Base-by-base conservation (phyloP, 2,329 filamentous ascomycete species). In the Phyllosticta capitalensis region DNA sequence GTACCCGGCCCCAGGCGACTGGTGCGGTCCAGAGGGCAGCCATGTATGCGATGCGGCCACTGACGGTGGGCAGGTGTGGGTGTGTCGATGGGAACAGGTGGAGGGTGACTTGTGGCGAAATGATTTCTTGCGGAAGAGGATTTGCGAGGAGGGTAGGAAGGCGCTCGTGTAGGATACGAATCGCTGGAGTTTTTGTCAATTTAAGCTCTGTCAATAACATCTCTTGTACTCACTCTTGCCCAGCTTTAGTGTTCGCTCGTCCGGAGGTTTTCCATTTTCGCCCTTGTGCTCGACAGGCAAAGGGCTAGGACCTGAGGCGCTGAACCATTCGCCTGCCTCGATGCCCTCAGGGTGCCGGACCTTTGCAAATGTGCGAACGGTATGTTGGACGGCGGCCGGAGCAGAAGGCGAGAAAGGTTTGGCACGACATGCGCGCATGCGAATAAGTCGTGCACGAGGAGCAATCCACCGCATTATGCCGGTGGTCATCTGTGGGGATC, bases 21-120 rank as follows among this genome's bases (percentile, higher is more conserved):
- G 94, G 94, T 0, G 92, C 91, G 0, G 94, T 96, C 92, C 92
- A 97, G 45, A 99, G 79, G 2, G 94, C 94, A 19, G 94, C 92
- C 38, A 88, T 88, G 72, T 99, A 99, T 54, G 90, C 88, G 38
- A 96, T 88, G 53, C 89, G 85, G 56, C 94, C 94, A 26, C 89
- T 90, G 49, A 97, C 94, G n/a, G 85, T 88, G 33, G 94, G 94
- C 2, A 99, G 88, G 71, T 92, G 88, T 2, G 89, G 90, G 68
- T 95, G 89, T 0, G 89, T 94, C 4, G 83, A 86, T 20, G 84
- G 84, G 64, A 87, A 87, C 12, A 86, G 77, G 65, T 85, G 82
- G 20, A 87, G 78, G 24, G 77, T 81, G 56, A 86, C 82, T 61
- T 78, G 79, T 1, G 84, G 83, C 1, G 83, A 83, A 53, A 87